phyloP scores from a whole-genome alignment of 2,329 filamentous ascomycete genomes.

The Xylaria sp. region DNA sequence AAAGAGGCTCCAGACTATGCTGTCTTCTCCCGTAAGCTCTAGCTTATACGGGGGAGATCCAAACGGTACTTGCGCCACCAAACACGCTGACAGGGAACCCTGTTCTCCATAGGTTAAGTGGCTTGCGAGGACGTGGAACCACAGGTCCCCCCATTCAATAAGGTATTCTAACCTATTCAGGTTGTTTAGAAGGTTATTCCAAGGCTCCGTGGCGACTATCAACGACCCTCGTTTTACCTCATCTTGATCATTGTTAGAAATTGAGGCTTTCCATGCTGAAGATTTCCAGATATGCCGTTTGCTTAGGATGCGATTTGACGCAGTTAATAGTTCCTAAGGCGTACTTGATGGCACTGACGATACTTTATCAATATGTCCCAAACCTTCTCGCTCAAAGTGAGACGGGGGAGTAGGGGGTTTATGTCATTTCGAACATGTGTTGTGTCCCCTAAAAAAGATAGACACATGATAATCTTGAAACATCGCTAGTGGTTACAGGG shows the following conservation, averaged over 20 bases:
- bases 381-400: background rate
- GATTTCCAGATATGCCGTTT: background rate
- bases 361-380: background rate
- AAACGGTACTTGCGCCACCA: background rate
- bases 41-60: background rate
- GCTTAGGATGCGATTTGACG: background rate
- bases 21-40: conserved; percentile 6
- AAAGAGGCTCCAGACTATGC: background rate
- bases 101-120: background rate
- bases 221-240: background rate
- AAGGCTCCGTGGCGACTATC: conserved; percentile 5
- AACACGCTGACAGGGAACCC: background rate
- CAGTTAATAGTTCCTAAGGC: background rate
- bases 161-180: conserved; percentile 6
- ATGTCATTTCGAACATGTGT: background rate
- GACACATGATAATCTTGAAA: background rate
- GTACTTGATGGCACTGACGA: background rate
- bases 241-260: background rate
- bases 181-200: background rate
- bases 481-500: background rate
- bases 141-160: background rate
- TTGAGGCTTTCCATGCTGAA: background rate
- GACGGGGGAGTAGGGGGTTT: background rate
- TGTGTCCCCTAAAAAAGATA: too few relatives aligned
- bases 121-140: conserved; percentile 6